Conservation (phyloP, 1,284 basidiomycete genomes). For the Tranzscheliella williamsii region DNA sequence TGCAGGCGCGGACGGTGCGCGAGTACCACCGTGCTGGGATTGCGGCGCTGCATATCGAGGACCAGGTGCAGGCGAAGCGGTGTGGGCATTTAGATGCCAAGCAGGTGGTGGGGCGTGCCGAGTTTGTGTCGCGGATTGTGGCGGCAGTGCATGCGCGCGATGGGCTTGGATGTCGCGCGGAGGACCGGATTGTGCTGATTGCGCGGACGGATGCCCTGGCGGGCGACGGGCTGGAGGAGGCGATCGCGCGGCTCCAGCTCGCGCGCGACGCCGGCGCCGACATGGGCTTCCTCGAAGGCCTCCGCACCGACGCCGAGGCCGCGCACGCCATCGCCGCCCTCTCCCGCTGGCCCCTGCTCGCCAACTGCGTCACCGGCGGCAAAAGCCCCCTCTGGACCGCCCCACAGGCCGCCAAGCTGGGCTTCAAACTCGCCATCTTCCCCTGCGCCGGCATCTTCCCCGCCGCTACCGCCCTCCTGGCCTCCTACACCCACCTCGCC, state of each 20-base stretch:
- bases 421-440: slow-evolving; percentile 40
- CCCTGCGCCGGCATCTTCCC: slow-evolving; percentile 40
- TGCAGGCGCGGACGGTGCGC: slow-evolving; percentile 68
- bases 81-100: slow-evolving; percentile 81
- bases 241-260: slow-evolving; percentile 70
- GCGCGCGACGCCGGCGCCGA: slow-evolving; percentile 77
- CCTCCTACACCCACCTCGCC: slow-evolving; percentile 16
- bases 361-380: slow-evolving; percentile 34
- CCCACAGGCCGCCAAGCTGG: slow-evolving; percentile 8
- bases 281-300: slow-evolving; percentile 80
- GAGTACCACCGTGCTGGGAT: slow-evolving; percentile 74
- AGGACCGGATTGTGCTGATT: slow-evolving; percentile 75
- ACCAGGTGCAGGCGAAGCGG: slow-evolving; percentile 77
- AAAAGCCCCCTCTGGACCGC: slow-evolving; percentile 30
- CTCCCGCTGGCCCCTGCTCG: slow-evolving; percentile 42
- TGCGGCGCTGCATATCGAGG: slow-evolving; percentile 78
- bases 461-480: slow-evolving; percentile 13
- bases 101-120: slow-evolving; percentile 75
- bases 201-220: slow-evolving; percentile 81
- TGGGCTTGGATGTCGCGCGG: slow-evolving; percentile 68
- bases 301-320: slow-evolving; percentile 68
- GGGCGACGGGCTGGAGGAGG: slow-evolving; percentile 79
- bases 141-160: slow-evolving; percentile 66
- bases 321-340: slow-evolving; percentile 70
- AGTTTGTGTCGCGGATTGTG: slow-evolving; percentile 74